phyloP scores from a whole-genome alignment of 768 basidiomycete genomes.

The Tricholomella constricta region DNA sequence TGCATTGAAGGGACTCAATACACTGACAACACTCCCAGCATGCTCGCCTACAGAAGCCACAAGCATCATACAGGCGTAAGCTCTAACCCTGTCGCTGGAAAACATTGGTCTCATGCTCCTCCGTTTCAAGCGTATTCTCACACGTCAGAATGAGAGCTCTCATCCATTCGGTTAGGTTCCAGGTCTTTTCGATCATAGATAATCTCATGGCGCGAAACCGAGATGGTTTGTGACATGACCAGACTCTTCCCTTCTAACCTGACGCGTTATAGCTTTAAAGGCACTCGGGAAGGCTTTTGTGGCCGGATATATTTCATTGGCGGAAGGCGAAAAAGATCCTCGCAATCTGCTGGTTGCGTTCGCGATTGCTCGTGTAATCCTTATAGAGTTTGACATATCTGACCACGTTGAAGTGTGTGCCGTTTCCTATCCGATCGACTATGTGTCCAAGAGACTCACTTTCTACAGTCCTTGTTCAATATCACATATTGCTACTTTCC shows the following conservation, averaged over 20 bases:
- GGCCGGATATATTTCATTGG: slow-evolving; percentile 73
- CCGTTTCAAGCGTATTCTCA: slow-evolving; percentile 58
- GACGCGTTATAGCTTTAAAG: slow-evolving; percentile 57
- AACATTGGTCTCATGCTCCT: slow-evolving; percentile 1
- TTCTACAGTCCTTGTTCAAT: slow-evolving; percentile 82
- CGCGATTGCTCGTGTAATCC: slow-evolving; percentile 79
- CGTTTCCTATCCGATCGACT: neutral
- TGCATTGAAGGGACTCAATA: slow-evolving; percentile 73
- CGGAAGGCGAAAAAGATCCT: slow-evolving; percentile 96
- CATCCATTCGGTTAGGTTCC: slow-evolving; percentile 79
- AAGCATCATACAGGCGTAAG: slow-evolving; percentile 62
- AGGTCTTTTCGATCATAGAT: slow-evolving; percentile 82
- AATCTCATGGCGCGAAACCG: slow-evolving; percentile 71
- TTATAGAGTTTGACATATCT: slow-evolving; percentile 85
- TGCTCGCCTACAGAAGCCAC: slow-evolving; percentile 68
- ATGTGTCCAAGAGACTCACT: neutral
- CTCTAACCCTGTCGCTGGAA: neutral
- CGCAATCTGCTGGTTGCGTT: slow-evolving; percentile 91
- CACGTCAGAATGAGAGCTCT: slow-evolving; percentile 83
- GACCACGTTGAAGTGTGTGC: slow-evolving; percentile 71
- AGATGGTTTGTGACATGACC: slow-evolving; percentile 46
- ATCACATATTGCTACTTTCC: slow-evolving; percentile 99
- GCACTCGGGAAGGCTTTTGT: slow-evolving; percentile 74
- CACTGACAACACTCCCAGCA: slow-evolving; percentile 61
- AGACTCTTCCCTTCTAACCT: neutral